A percentile compares a stretch with the other conserved stretches of the same genome.
Conservation (phyloP, 2,329 filamentous ascomycete species). For the Neonectria hederae region DNA sequence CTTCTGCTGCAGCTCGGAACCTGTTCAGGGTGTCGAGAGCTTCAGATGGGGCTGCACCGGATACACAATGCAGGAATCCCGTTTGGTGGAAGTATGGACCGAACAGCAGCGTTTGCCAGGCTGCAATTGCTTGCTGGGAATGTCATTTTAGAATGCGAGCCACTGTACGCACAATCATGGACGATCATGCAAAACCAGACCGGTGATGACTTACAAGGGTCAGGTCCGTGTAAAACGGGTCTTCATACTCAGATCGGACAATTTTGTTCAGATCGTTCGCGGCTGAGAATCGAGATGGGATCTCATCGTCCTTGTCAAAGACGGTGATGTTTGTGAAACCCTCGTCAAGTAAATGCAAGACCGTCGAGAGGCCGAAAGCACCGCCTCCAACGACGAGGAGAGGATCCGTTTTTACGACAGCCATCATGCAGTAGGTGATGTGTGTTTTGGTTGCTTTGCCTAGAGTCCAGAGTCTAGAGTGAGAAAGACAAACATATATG, state of each 20-base stretch:
- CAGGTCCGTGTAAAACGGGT: conserved; percentile 64
- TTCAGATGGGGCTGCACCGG: conserved; percentile 57
- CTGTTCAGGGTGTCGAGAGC: conserved; percentile 56
- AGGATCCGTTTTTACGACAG: conserved; percentile 34
- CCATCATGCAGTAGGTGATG: conserved; percentile 27
- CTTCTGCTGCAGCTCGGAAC: conserved; percentile 52
- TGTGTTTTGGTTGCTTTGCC: background rate
- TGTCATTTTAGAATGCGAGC: conserved; percentile 1
- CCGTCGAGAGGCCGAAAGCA: conserved; percentile 61
- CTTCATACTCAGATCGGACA: conserved; percentile 66
- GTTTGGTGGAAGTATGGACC: conserved; percentile 59
- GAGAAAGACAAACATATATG: conserved; percentile 11
- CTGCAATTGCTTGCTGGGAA: conserved; percentile 56
- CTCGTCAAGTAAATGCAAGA: conserved; percentile 54
- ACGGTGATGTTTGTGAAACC: conserved; percentile 59
- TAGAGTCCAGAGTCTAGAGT: background rate
- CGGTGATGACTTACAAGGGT: conserved; percentile 52
- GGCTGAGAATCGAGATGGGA: conserved; percentile 60
- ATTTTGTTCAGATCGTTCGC: conserved; percentile 71
- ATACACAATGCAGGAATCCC: conserved; percentile 58
- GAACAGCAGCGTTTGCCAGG: conserved; percentile 62
- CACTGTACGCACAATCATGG: background rate
- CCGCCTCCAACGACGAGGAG: conserved; percentile 57
- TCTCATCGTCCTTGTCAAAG: conserved; percentile 51
- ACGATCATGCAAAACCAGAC: conserved; percentile 16